Base-by-base conservation (phyloP, 225 moss, liverwort and hornwort genomes). In the Pseudoscleropodium purum region DNA sequence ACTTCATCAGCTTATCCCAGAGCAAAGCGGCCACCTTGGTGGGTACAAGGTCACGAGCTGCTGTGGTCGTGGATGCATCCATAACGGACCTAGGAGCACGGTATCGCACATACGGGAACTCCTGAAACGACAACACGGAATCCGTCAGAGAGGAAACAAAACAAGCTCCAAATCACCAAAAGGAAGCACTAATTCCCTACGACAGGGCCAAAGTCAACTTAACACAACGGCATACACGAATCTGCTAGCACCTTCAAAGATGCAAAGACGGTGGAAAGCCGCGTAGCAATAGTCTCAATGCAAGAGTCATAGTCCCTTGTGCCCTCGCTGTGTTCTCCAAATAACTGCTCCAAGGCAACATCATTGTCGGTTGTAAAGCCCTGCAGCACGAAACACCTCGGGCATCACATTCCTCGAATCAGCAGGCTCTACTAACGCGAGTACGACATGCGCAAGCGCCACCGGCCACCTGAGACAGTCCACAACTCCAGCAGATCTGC, bases 1-100 rank as follows among this genome's bases (percentile, higher is more conserved):
- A 99, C 87, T 96, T 99, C 99, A 97, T 99, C 90, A 97, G 91
- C 59, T 95, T 96, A 90, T 99, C 99, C 99, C 99, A 99, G 9
- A 99, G 94, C 51, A 94, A 92, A 67, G 97, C 97, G 43, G 97
- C 99, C 90, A 99, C 93, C 89, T 99, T 99, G 66, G 97, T 96
- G 57, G 99, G 95, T 51, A 99, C 97, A 49, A 97, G 91, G 75
- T 97, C 97, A 89, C 97, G 95, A 79, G 95, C 96, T 92, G 96
- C 96, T 31, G 96, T 93, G 66, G 95, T 92, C 60, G 93, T 87
- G 64, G 92, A 88, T 74, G 95, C 90, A 87, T 96, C 94, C 90
- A 94, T 95, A 78, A 96, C 92, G 90, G 99, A 95, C 89, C 95
- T 97, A 84, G 98, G 96, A 86, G 96, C 95, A 92, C 97, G 97